Conservation (phyloP, 169 alveolate species). For the Fabrea salina region DNA sequence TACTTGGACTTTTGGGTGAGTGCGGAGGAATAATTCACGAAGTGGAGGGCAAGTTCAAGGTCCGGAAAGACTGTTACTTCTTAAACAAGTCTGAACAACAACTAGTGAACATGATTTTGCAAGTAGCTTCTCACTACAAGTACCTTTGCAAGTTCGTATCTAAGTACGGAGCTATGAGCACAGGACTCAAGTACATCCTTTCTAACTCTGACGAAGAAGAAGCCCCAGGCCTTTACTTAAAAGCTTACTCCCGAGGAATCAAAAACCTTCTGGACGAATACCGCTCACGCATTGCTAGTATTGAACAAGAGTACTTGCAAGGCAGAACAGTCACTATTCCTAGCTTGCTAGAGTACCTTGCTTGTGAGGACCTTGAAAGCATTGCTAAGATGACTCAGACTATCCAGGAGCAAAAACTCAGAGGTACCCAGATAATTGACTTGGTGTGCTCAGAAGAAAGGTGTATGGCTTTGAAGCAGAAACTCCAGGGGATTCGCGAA, state of each 20-base stretch:
- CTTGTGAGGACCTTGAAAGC: slow-evolving; percentile 39
- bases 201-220: slow-evolving; percentile 45
- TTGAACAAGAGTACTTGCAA: slow-evolving; percentile 57
- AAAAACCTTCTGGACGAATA: slow-evolving; percentile 44
- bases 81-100: slow-evolving; percentile 51
- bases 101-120: slow-evolving; percentile 42
- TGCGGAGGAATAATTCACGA: slow-evolving; percentile 57
- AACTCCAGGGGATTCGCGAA: not conserved
- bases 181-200: slow-evolving; percentile 37
- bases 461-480: not conserved
- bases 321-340: slow-evolving; percentile 48
- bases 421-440: slow-evolving; percentile 57
- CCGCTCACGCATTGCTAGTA: slow-evolving; percentile 40
- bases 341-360: slow-evolving; percentile 25
- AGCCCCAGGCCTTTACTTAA: slow-evolving; percentile 46
- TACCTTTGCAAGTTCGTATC: slow-evolving; percentile 32
- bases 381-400: slow-evolving; percentile 28
- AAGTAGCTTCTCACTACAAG: slow-evolving; percentile 41
- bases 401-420: slow-evolving; percentile 37
- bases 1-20: slow-evolving; percentile 51
- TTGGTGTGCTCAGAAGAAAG: slow-evolving; percentile 19
- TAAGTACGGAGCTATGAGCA: slow-evolving; percentile 45
- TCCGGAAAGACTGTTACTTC: slow-evolving; percentile 42
- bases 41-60: slow-evolving; percentile 31
- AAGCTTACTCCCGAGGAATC: slow-evolving; percentile 58